Evolutionary conservation across 208 protist genomes (phyloP).

Genomic region (Leishmania guyanensis): DNA sequence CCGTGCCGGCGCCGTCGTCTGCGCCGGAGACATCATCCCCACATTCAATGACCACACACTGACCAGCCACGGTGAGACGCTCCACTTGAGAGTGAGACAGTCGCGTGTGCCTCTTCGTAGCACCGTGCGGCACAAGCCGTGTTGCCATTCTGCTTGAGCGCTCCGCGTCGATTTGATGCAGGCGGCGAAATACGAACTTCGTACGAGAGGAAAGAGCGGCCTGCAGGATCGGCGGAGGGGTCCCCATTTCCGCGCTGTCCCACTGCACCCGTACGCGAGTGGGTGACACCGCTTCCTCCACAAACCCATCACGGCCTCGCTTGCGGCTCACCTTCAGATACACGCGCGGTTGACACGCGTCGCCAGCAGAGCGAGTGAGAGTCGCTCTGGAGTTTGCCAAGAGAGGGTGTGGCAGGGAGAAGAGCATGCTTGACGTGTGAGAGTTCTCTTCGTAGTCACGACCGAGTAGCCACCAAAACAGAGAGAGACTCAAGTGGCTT

Average conservation of each 20-base stretch:
- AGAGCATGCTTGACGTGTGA: neutral
- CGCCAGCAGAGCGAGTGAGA: neutral
- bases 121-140: neutral
- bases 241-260: slow-evolving; percentile 35
- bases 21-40: neutral
- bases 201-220: slow-evolving; percentile 13
- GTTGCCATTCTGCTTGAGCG: neutral
- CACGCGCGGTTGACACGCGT: slow-evolving; percentile 4
- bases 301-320: slow-evolving; percentile 17
- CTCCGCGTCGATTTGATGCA: neutral
- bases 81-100: slow-evolving; percentile 12
- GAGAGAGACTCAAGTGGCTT: neutral
- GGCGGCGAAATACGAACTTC: slow-evolving; percentile 25
- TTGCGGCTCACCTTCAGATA: slow-evolving; percentile 31
- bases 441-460: neutral
- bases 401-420: neutral
- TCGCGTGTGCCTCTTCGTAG: neutral
- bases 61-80: slow-evolving; percentile 15
- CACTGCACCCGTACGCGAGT: slow-evolving; percentile 36
- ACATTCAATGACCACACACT: slow-evolving; percentile 31
- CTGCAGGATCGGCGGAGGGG: slow-evolving; percentile 16
- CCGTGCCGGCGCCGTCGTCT: neutral
- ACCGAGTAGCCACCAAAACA: neutral
- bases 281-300: slow-evolving; percentile 10
- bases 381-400: neutral